Percentiles rank a stretch among this genome's conserved stretches.
phyloP scores from a whole-genome alignment of 305 asterid genomes.

The Fraxinus floribunda region DNA sequence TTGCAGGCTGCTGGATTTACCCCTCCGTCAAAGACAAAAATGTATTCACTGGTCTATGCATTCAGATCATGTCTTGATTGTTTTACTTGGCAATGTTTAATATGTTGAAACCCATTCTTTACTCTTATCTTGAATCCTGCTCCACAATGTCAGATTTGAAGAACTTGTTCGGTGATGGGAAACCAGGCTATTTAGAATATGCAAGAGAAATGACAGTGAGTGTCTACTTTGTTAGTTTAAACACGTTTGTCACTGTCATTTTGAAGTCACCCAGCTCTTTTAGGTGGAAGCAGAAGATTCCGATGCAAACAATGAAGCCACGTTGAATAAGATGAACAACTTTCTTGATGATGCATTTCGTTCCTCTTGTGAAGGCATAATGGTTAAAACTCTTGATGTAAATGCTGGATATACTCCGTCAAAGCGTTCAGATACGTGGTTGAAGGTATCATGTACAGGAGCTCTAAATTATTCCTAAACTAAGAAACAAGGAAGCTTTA shows the following conservation, averaged over 20 bases:
- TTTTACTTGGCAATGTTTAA: conserved; percentile 15
- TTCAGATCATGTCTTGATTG: conserved; percentile 10
- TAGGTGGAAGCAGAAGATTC: conserved; percentile 74
- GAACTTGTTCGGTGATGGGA: conserved; percentile 65
- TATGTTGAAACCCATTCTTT: conserved; percentile 13
- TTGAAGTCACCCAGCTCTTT: conserved; percentile 28
- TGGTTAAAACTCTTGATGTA: conserved; percentile 80
- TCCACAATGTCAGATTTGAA: conserved; percentile 51
- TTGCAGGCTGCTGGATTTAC: conserved; percentile 72
- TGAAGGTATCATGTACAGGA: conserved; percentile 50
- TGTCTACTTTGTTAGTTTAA: conserved; percentile 7
- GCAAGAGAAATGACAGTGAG: conserved; percentile 81
- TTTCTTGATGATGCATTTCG: conserved; percentile 65
- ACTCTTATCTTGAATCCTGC: conserved; percentile 18
- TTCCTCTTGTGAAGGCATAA: conserved; percentile 87
- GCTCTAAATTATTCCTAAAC: conserved; percentile 18
- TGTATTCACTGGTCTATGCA: conserved; percentile 46
- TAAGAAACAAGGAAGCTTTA: conserved; percentile 10
- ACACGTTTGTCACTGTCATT: conserved; percentile 5
- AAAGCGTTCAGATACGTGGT: conserved; percentile 91
- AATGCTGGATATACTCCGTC: conserved; percentile 87
- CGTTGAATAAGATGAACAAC: conserved; percentile 53
- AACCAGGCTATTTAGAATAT: conserved; percentile 72
- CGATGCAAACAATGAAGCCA: conserved; percentile 57
- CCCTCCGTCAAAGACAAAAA: conserved; percentile 71